Percentiles rank a stretch among this genome's conserved stretches.
phyloP scores from a whole-genome alignment of 2,329 filamentous ascomycete species.

The Ustilaginoidea virens region DNA sequence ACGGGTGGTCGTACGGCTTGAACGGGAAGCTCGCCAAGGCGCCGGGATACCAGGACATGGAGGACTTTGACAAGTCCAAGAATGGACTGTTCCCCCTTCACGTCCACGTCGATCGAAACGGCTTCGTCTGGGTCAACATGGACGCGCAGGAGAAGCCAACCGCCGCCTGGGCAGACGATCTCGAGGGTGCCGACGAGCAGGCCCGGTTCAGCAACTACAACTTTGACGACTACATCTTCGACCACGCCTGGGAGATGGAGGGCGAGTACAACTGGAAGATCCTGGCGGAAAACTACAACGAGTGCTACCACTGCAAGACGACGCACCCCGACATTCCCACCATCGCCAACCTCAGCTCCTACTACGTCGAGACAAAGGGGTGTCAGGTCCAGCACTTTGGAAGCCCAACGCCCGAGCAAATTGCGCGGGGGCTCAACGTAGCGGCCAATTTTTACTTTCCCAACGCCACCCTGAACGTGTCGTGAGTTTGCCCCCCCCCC shows the following conservation, averaged over 20 bases:
- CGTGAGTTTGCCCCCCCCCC: too few species aligned
- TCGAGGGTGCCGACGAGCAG: constrained; percentile 29
- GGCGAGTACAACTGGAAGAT: constrained; percentile 46
- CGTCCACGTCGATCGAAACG: constrained; percentile 33
- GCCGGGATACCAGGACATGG: constrained; percentile 38
- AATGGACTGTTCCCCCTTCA: constrained; percentile 42
- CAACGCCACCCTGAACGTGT: constrained; percentile 33
- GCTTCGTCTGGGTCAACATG: constrained; percentile 45
- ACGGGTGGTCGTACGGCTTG: constrained; percentile 47
- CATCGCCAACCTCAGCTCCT: constrained; percentile 40
- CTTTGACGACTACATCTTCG: constrained; percentile 38
- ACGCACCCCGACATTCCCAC: constrained; percentile 41
- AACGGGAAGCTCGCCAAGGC: constrained; percentile 43
- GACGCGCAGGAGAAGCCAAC: constrained; percentile 29
- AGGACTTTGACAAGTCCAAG: constrained; percentile 38
- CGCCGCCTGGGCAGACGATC: constrained; percentile 35
- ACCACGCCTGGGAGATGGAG: constrained; percentile 41
- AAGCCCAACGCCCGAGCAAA: constrained; percentile 30
- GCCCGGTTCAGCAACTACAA: constrained; percentile 27
- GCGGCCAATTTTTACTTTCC: constrained; percentile 33
- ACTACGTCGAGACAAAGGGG: constrained; percentile 32
- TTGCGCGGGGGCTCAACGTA: constrained; percentile 27
- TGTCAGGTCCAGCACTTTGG: constrained; percentile 35
- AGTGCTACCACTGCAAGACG: constrained; percentile 47
- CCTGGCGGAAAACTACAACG: constrained; percentile 48